Percentiles rank a stretch among this genome's conserved stretches.
Evolutionary conservation across 306 rosid species (phyloP).

Genomic region (Luffa aegyptiaca): DNA sequence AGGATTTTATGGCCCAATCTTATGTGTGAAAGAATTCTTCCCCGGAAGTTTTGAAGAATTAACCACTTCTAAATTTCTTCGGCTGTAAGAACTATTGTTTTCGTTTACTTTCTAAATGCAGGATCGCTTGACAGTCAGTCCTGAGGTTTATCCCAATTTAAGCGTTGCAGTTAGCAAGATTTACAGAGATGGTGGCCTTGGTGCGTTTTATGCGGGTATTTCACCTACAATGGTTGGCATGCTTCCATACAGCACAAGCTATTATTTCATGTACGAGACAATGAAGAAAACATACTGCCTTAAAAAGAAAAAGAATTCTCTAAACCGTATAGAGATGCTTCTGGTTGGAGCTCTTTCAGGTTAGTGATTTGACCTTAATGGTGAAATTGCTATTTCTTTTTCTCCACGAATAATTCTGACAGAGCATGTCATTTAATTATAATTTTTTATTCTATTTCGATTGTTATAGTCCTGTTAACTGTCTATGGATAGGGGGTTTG

Average conservation of each 20-base stretch:
- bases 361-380: constrained; percentile 19
- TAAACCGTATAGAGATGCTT: constrained; percentile 82
- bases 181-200: constrained; percentile 79
- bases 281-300: constrained; percentile 69
- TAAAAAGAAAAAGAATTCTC: constrained; percentile 54
- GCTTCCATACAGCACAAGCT: constrained; percentile 97
- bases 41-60: neutral
- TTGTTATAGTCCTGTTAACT: neutral
- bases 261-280: constrained; percentile 89
- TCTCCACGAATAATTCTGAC: neutral
- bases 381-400: neutral
- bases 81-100: neutral
- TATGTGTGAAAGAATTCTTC: neutral
- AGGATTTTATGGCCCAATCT: neutral
- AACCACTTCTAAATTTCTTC: neutral
- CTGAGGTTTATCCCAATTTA: constrained; percentile 74
- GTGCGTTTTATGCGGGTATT: constrained; percentile 80
- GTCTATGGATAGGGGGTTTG: neutral
- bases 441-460: neutral
- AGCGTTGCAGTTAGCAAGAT: constrained; percentile 64
- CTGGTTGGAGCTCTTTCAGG: constrained; percentile 85
- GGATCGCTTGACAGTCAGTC: constrained; percentile 89
- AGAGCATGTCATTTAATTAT: neutral
- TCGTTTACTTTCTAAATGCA: constrained; percentile 9
- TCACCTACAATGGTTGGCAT: constrained; percentile 87